Evolutionary conservation across 306 rosid species (phyloP).

Genomic region (Castanea crenata): DNA sequence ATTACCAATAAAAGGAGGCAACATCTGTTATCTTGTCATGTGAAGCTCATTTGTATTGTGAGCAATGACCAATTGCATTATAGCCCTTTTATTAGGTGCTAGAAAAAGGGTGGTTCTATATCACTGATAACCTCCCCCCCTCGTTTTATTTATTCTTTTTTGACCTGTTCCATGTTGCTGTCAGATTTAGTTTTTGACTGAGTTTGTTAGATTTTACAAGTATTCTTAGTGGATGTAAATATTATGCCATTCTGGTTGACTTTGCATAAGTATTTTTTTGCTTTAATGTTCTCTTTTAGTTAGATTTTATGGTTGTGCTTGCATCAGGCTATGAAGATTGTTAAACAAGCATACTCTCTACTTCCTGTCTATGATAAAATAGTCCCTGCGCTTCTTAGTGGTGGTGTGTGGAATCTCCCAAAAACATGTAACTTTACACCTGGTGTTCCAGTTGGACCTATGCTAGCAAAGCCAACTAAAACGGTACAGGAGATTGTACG

Average conservation of each 20-base stretch:
- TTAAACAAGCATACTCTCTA: slow-evolving; percentile 79
- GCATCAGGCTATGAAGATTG: slow-evolving; percentile 77
- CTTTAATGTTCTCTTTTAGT: background rate
- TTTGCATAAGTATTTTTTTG: background rate
- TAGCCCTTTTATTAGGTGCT: background rate
- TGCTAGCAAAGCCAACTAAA: slow-evolving; percentile 89
- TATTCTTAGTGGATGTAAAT: background rate
- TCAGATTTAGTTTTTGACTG: background rate
- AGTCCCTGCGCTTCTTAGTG: slow-evolving; percentile 63
- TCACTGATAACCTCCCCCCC: background rate
- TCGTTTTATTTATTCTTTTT: background rate
- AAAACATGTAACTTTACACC: slow-evolving; percentile 67
- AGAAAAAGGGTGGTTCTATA: background rate
- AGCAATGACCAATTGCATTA: background rate
- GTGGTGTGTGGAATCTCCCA: slow-evolving; percentile 83
- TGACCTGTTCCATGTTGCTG: background rate
- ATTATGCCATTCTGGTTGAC: slow-evolving; percentile 8
- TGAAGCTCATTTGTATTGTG: background rate
- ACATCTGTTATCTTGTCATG: background rate
- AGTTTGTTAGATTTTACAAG: background rate
- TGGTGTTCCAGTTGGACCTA: slow-evolving; percentile 91
- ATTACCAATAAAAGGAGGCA: background rate
- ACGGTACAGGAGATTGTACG: slow-evolving; percentile 75
- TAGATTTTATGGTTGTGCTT: slow-evolving; percentile 27
- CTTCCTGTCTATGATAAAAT: slow-evolving; percentile 84